Evolutionary conservation across 2,329 filamentous ascomycete species (phyloP), one percentile per base, ranked within the genome.

Genomic region (Amesomyces nigricolor): DNA sequence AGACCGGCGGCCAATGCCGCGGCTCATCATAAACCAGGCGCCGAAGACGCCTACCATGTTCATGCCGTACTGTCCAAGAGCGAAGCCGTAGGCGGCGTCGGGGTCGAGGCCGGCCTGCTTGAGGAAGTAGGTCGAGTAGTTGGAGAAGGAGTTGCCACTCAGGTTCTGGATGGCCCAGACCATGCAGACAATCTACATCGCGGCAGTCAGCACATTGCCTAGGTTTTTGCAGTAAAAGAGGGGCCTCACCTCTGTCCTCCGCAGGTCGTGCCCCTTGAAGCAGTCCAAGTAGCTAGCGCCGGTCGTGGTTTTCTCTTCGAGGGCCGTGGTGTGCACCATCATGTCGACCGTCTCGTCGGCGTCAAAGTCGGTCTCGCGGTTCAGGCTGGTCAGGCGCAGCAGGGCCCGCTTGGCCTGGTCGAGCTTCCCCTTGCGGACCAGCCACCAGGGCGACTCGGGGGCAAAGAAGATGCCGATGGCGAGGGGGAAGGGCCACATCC

Each of bases 281-380:
- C 90, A 95, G 70, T 95, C 90, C 63, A 81, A 71, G 70, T 94
- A 95, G 51, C 78, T 84, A 5, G 88, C 82, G 30, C 89, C 89
- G 6, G 75, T 73, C 4, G 88, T 91, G 51, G 90, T 87, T 70
- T 81, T 79, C 66, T 88, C 79, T 68, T 95, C 91, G 10, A 95
- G 75, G 0, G 87, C 86, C 0, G 88, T 91, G 0, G 90, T 96
- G 67, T 95, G 89, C 1, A 90, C 83, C 88, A 96, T 95, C 89
- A 95, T 95, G 64, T 88, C 85, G 48, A 95, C 78, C 0, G 89
- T 94, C 72, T 94, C 89, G 59, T 95, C 87, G 10, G 87, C 81
- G 65, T 95, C 82, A 63, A 94, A 91, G 58, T 86, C 80, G 0
- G 82, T 85, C 58, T 89, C 85, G 52, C 76, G 75, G 60, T 83